phyloP scores from a whole-genome alignment of 768 basidiomycete genomes.

The Ramaria sp. region DNA sequence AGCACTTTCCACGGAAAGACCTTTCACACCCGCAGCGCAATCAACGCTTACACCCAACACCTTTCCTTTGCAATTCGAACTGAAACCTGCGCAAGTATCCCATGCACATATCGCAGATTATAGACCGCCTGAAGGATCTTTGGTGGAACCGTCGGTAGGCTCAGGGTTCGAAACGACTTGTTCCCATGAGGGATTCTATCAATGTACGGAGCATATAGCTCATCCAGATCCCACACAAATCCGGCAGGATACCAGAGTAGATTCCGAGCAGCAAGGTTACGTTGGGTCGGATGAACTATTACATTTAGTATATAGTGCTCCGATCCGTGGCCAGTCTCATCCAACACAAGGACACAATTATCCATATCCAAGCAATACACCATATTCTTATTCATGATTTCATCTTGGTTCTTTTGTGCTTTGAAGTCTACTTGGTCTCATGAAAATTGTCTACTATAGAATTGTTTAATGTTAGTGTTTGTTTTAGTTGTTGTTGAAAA shows the following conservation, averaged over 20 bases:
- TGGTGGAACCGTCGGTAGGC: not conserved
- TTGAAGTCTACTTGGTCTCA: too few relatives aligned
- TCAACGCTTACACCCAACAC: not conserved
- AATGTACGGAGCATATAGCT: not conserved
- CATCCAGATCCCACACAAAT: not conserved
- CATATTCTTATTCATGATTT: conserved; percentile 3
- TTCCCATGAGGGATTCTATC: not conserved
- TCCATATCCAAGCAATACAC: not conserved
- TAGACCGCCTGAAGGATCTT: not conserved
- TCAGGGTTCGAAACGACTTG: not conserved
- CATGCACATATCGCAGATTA: not conserved
- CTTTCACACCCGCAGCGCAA: not conserved
- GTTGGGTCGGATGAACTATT: not conserved
- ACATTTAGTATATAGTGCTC: not conserved
- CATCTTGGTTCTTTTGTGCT: not conserved
- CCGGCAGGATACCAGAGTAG: not conserved
- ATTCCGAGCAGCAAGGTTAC: not conserved
- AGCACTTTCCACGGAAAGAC: conserved; percentile 1
- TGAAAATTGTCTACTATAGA: too few relatives aligned
- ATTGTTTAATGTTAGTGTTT: too few relatives aligned
- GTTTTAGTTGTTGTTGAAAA: too few relatives aligned
- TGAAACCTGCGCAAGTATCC: not conserved
- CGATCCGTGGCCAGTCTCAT: not conserved
- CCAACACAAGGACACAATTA: not conserved
- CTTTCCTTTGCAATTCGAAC: not conserved